Evolutionary conservation across 305 asterid species (phyloP).

Genomic region (Coffea humblotiana): DNA sequence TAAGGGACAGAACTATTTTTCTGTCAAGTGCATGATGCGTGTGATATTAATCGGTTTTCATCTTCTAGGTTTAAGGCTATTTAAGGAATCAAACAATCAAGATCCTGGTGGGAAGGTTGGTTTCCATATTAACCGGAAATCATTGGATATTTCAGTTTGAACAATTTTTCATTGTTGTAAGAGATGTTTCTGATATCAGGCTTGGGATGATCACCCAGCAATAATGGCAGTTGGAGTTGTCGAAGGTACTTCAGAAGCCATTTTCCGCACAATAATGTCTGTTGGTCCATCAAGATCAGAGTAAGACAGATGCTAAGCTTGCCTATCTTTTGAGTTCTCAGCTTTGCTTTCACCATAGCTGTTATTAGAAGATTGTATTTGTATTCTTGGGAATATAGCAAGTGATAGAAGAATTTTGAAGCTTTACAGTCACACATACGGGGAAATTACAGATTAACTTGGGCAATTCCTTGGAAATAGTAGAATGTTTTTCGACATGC

Average conservation of each 20-base stretch:
- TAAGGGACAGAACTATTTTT: slow-evolving; percentile 24
- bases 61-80: slow-evolving; percentile 71
- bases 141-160: background rate
- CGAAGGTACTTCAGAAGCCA: slow-evolving; percentile 73
- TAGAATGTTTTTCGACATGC: background rate
- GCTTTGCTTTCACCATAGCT: background rate
- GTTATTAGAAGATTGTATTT: background rate
- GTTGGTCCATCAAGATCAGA: slow-evolving; percentile 84
- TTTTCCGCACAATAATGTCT: slow-evolving; percentile 73
- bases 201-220: slow-evolving; percentile 71
- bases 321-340: background rate
- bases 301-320: slow-evolving; percentile 47
- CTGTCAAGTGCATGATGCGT: background rate
- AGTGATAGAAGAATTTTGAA: background rate
- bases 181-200: slow-evolving; percentile 35
- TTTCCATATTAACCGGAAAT: slow-evolving; percentile 11
- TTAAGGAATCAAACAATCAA: slow-evolving; percentile 76
- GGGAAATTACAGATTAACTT: background rate
- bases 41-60: slow-evolving; percentile 6
- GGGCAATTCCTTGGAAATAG: background rate
- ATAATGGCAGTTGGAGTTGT: slow-evolving; percentile 89
- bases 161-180: background rate
- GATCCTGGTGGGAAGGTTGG: slow-evolving; percentile 61
- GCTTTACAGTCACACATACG: background rate
- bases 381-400: background rate